These are phyloP conservation scores for Lupinus albus DNA, from an alignment of 306 rosid species.

Conservation along the genomic window DNA sequence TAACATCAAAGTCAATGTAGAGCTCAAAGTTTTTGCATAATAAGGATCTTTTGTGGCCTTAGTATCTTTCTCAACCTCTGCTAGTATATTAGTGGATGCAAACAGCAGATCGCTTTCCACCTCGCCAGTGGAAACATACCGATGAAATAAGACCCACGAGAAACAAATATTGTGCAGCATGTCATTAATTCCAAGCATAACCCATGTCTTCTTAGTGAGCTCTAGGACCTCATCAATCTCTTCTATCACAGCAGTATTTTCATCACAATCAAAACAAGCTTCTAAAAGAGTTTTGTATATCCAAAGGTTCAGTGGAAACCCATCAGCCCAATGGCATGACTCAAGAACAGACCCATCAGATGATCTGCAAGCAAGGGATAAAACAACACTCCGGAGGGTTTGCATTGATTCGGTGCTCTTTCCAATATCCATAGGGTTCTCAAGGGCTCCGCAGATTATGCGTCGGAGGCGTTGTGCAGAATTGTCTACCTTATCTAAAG, in stretches of 20 bases:
- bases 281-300: constrained; percentile 84
- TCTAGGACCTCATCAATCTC: constrained; percentile 95
- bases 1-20: constrained; percentile 56
- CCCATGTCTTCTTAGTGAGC: constrained; percentile 93
- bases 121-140: constrained; percentile 73
- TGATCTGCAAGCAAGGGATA: constrained; percentile 83
- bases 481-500: constrained; percentile 60
- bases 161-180: constrained; percentile 85
- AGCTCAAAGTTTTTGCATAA: constrained; percentile 53
- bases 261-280: constrained; percentile 82
- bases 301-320: constrained; percentile 86
- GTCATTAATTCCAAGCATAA: constrained; percentile 75
- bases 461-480: constrained; percentile 64
- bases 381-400: constrained; percentile 56
- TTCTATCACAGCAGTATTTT: constrained; percentile 70
- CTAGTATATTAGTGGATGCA: constrained; percentile 78
- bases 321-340: constrained; percentile 94
- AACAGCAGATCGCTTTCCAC: constrained; percentile 72
- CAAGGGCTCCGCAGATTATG: constrained; percentile 59
- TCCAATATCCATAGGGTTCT: constrained; percentile 69
- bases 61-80: constrained; percentile 72
- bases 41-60: constrained; percentile 55
- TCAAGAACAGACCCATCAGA: constrained; percentile 62
- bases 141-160: constrained; percentile 80
- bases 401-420: constrained; percentile 69